Evolutionary conservation across 805 yeast species (phyloP).

Genomic region (Yamadazyma takamatsuzukensis): DNA sequence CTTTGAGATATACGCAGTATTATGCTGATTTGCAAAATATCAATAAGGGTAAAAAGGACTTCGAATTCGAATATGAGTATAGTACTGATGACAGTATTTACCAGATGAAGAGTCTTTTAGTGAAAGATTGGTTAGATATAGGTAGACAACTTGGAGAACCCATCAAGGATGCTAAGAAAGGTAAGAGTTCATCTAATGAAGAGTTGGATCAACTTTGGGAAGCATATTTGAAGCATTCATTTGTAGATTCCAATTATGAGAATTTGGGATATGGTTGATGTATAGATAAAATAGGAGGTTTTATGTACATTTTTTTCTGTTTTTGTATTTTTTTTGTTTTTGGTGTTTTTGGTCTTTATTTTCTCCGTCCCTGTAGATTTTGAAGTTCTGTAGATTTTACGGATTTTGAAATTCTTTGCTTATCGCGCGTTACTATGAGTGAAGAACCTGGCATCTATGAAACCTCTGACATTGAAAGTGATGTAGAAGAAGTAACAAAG

Average conservation of each 20-base stretch:
- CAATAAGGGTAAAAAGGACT: conserved; percentile 43
- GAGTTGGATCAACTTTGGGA: conserved; percentile 51
- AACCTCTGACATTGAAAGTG: conserved; percentile 44
- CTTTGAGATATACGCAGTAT: conserved; percentile 69
- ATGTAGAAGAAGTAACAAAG: conserved; percentile 7
- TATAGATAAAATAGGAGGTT: too few relatives aligned
- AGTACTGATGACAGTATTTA: conserved; percentile 61
- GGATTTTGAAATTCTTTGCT: too few relatives aligned
- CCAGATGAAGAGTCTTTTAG: conserved; percentile 52
- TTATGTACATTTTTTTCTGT: too few relatives aligned
- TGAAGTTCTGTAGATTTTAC: too few relatives aligned
- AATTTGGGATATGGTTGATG: conserved; percentile 43
- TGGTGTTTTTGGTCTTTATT: too few relatives aligned
- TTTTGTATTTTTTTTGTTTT: too few relatives aligned
- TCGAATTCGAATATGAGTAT: conserved; percentile 64
- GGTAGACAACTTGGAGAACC: conserved; percentile 54
- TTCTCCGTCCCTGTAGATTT: too few relatives aligned
- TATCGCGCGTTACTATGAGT: neutral
- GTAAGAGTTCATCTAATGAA: conserved; percentile 5
- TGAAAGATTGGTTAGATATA: conserved; percentile 56
- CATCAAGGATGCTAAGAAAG: conserved; percentile 13
- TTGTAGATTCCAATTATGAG: conserved; percentile 64
- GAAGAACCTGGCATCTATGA: conserved; percentile 35
- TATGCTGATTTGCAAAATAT: conserved; percentile 58
- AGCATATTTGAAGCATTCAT: conserved; percentile 53